Percentiles rank a stretch among this genome's conserved stretches.
These are phyloP conservation scores for Plasmodium vivax DNA, from an alignment of 169 alveolate species.

Conservation along the genomic window DNA sequence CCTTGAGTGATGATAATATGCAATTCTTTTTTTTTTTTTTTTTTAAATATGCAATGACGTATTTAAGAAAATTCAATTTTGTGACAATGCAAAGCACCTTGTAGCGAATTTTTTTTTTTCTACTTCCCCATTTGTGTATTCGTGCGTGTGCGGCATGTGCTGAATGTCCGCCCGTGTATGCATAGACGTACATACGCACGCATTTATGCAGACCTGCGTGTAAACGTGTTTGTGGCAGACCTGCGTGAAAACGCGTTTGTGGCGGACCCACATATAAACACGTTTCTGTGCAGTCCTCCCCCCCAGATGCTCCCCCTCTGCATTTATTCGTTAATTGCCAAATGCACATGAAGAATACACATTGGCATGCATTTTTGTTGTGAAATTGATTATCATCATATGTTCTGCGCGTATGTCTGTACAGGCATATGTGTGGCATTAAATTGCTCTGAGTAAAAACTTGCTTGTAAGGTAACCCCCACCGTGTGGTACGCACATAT, in stretches of 20 bases:
- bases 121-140: neutral
- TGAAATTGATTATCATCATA: neutral
- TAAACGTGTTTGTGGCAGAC: neutral
- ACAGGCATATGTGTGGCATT: neutral
- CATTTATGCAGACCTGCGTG: neutral
- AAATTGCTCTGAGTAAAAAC: neutral
- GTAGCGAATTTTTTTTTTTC: neutral
- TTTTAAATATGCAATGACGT: neutral
- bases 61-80: neutral
- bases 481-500: neutral
- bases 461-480: neutral
- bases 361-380: neutral
- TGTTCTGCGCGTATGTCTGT: neutral
- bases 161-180: neutral
- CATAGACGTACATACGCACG: neutral
- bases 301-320: neutral
- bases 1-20: neutral
- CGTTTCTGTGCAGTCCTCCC: neutral
- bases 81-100: neutral
- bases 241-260: neutral
- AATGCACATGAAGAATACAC: neutral
- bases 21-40: neutral
- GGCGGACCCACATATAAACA: neutral
- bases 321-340: neutral
- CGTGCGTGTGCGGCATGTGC: neutral